Percentiles rank a stretch among this genome's conserved stretches.
These are phyloP conservation scores for Adansonia gregorii DNA, from an alignment of 441 rosid species.

Conservation along the genomic window DNA sequence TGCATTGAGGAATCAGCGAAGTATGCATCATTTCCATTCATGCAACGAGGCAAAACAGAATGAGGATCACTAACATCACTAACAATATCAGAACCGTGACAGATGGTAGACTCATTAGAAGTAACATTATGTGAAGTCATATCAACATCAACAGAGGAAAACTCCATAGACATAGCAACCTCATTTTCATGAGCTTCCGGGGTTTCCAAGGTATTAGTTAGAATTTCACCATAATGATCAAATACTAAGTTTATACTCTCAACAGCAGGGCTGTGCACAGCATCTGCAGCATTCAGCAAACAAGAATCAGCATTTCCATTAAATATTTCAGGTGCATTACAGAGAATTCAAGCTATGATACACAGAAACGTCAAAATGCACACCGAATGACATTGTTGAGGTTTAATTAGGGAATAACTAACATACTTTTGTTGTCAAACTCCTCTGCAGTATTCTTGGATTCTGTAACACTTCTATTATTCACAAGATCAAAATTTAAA, in stretches of 20 bases:
- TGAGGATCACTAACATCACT: constrained; percentile 40
- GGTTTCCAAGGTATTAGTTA: constrained; percentile 36
- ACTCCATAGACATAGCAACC: constrained; percentile 21
- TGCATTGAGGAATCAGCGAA: constrained; percentile 35
- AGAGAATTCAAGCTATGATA: constrained; percentile 17
- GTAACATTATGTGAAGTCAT: constrained; percentile 34
- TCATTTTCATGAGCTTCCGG: constrained; percentile 40
- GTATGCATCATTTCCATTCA: constrained; percentile 37
- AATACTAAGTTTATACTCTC: constrained; percentile 31
- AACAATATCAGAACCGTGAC: constrained; percentile 43
- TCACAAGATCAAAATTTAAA: constrained; percentile 30
- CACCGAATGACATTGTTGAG: constrained; percentile 17
- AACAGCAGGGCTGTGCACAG: constrained; percentile 34
- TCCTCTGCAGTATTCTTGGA: constrained; percentile 34
- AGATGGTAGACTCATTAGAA: constrained; percentile 44
- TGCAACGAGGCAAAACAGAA: constrained; percentile 40
- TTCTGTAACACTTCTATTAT: constrained; percentile 35
- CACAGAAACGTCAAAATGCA: constrained; percentile 21
- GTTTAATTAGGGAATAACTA: background rate
- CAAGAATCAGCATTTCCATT: constrained; percentile 32
- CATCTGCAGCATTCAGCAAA: constrained; percentile 47
- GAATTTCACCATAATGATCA: constrained; percentile 24
- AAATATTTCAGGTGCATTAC: background rate
- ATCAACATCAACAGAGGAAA: constrained; percentile 33
- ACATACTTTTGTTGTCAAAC: constrained; percentile 45